Evolutionary conservation across 1,284 basidiomycete genomes (phyloP).

Genomic region (Anthracocystis walkeri): DNA sequence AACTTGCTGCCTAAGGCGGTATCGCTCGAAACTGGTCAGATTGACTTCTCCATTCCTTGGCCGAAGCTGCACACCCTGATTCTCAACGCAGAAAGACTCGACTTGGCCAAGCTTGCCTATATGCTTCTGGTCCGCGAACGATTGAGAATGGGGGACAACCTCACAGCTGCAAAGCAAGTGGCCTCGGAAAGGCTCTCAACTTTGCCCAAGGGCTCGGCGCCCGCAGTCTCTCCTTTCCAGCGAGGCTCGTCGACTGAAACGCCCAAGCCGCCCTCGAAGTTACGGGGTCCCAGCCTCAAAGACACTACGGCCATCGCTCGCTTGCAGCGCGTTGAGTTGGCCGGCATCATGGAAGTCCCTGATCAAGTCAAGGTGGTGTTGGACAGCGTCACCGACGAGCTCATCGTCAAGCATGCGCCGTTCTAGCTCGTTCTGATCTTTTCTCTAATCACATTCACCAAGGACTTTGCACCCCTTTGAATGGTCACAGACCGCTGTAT

Average conservation of each 20-base stretch:
- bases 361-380: background rate
- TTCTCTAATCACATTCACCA: background rate
- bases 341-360: background rate
- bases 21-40: background rate
- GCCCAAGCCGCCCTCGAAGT: too few relatives aligned
- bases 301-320: background rate
- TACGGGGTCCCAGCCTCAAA: background rate
- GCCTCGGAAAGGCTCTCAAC: background rate
- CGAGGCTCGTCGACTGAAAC: background rate
- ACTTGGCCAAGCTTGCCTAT: background rate
- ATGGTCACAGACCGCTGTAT: background rate
- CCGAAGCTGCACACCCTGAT: background rate
- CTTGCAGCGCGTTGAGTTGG: background rate
- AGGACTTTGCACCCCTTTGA: background rate
- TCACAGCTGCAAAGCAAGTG: background rate
- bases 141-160: background rate
- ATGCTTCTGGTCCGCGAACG: background rate
- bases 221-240: constrained; percentile 3
- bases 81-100: background rate
- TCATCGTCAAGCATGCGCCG: background rate
- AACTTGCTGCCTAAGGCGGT: background rate
- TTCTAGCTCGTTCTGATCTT: background rate
- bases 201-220: background rate
- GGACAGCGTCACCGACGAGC: background rate
- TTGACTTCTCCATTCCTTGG: background rate